Evolutionary conservation across 371 early-diverging fungal genomes (phyloP).

Genomic region (Rhizomucor pusillus): DNA sequence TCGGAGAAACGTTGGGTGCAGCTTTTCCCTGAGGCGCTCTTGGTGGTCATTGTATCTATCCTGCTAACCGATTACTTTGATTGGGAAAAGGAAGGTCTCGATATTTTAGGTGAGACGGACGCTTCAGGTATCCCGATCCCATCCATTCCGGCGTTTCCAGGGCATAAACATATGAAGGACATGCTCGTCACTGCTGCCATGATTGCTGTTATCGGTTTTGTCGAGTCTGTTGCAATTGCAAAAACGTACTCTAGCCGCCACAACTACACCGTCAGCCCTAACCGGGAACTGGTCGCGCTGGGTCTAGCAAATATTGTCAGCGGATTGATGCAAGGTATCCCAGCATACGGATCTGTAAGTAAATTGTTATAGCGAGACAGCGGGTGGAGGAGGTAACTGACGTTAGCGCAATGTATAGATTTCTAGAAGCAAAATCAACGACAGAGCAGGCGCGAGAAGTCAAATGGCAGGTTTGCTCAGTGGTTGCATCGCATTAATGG

Average conservation of each 20-base stretch:
- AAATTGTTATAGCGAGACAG: too few species aligned
- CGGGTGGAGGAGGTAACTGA: neutral
- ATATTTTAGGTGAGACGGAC: constrained; percentile 72
- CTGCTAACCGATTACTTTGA: constrained; percentile 57
- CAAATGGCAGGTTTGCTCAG: constrained; percentile 83
- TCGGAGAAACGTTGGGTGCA: constrained; percentile 55
- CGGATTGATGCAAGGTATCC: constrained; percentile 80
- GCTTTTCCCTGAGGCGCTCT: constrained; percentile 85
- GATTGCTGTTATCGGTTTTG: constrained; percentile 92
- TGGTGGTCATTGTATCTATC: constrained; percentile 73
- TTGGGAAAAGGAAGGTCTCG: constrained; percentile 72
- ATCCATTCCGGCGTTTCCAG: constrained; percentile 57
- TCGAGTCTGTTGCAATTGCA: constrained; percentile 88
- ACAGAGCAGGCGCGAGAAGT: constrained; percentile 82
- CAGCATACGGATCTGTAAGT: constrained; percentile 82
- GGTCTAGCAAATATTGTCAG: constrained; percentile 84
- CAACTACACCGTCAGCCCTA: constrained; percentile 86
- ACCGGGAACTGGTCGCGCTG: constrained; percentile 89
- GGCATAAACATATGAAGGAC: constrained; percentile 61
- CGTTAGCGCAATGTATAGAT: constrained; percentile 33
- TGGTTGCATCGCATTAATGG: constrained; percentile 67
- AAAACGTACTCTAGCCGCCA: constrained; percentile 86
- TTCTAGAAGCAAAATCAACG: constrained; percentile 86
- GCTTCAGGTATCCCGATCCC: constrained; percentile 59
- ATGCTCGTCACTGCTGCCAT: constrained; percentile 59